Evolutionary conservation across 768 basidiomycete species (phyloP), one percentile per base, ranked within the genome.

Genomic region (Crassisporium funariophilum): DNA sequence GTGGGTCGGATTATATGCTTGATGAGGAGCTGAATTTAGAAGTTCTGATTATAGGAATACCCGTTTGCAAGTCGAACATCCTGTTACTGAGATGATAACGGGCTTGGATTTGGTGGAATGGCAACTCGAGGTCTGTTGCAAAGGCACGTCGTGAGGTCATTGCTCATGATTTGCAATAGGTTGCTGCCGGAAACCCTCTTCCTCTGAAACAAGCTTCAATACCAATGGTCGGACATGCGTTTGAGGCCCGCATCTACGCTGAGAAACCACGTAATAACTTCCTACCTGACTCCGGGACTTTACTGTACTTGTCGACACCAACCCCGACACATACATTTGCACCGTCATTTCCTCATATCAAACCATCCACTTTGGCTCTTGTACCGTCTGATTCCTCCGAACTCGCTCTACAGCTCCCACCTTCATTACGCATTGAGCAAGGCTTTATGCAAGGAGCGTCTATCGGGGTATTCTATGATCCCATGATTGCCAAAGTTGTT

Each of bases 221-320:
- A 45, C 91, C 90, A 2, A 84, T 93, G 41, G 83, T 89, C 0
- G 95, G 95, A 4, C 95, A 95, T 54, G 90, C 93, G 0, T 95
- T 95, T 55, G 95, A 95, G 67, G 92, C 91, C 5, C 83, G 95
- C 15, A 95, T 98, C 50, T 97, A 98, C 61, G 95, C 94, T 2
- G 95, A 97, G 65, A 91, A 92, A 55, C 95, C 94, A 16, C 83
- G 91, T 49, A 92, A 94, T 64, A 81, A 90, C 62, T 97, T 97
- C 73, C 75, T 95, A 4, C 94, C 94, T 0, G 94, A 97, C 59
- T 94, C 90, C 15, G 94, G 94, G 2, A 73, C 76, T 3, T 74
- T 98, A 9, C 65, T 90, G 4, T 86, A 93, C 63, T 79, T 94
- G 40, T 86, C 88, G 0, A 88, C 90, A 0, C 94, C 94, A 0